Percentiles rank a stretch among this genome's conserved stretches.
Conservation (phyloP, 352 stramenopile genomes). For the Globisporangium barbulae region DNA sequence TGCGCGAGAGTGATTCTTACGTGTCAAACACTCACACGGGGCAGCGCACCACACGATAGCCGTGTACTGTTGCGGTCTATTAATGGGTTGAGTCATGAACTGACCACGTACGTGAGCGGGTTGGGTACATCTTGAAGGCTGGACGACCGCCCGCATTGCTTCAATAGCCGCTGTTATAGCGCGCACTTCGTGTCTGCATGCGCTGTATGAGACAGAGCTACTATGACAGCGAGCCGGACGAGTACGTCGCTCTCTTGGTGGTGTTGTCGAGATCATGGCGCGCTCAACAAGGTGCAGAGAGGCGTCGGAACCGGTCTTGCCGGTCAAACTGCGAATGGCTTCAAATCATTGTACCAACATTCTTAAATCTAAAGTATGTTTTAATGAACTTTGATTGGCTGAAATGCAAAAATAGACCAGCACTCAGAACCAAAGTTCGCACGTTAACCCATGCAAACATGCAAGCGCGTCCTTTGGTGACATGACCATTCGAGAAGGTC, state of each 20-base stretch:
- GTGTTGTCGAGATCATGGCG: neutral
- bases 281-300: neutral
- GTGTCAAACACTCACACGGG: neutral
- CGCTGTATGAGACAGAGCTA: neutral
- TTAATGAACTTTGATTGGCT: neutral
- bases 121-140: no score
- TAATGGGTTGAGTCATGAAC: neutral
- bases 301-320: neutral
- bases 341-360: neutral
- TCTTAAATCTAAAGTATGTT: neutral
- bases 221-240: neutral
- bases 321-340: neutral
- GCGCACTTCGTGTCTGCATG: no score
- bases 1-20: neutral
- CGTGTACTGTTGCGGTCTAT: neutral
- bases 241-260: neutral
- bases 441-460: neutral
- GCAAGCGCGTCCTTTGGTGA: neutral
- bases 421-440: neutral
- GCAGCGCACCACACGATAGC: neutral
- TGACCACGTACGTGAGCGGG: no score
- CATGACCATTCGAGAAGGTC: neutral
- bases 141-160: no score
- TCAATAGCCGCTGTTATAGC: no score
- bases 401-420: neutral